Base-by-base conservation (phyloP, 2,329 filamentous ascomycete species). In the Penicillium palitans region DNA sequence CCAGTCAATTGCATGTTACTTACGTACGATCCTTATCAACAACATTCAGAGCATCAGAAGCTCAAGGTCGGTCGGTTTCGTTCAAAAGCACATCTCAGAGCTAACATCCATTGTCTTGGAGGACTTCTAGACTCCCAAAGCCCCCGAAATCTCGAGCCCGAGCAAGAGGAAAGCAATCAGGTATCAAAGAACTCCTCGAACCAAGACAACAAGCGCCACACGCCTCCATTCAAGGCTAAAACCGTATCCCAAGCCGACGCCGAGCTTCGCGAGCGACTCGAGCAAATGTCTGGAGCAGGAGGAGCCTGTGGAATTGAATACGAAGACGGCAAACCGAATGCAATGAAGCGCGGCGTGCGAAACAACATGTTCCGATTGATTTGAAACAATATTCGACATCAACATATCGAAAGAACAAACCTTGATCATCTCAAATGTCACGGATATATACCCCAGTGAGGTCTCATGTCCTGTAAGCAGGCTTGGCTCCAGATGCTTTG, bases 341-440 rank as follows among this genome's bases (percentile, higher is more conserved):
- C 87, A 0, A 87, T 93, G 82, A 92, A 91, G 75, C 79, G 89
- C 50, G 83, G 87, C 37, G 90, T 93, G 12, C 87, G 83, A 71
- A 84, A 87, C 52, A 91, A 91, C 66, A 91, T 91, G 88, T 92
- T 92, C 71, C 79, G 88, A 17, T 83, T 88, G 59, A 90, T 90
- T 24, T 74, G 53, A 72, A 49, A 10, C 53, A 27, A 29, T 12
- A 2, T 4, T 42, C 13, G 33, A 31, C 12, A 21, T 9, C 13
- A 15, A 25, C 29, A 27, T 42, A 19, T n/a, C 19, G 33, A 15
- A n/a, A 40, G 12, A 51, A 29, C 9, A 27, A 13, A 42, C 9
- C 7, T 15, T 25, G 25, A 25, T 40, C 17, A 10, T 10, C 2
- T 25, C 27, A 15, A 27, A 41, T 17, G 21, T 50, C 17, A 4